These are phyloP conservation scores for Podospora conica DNA, from an alignment of 495 filamentous ascomycete genomes.

Conservation along the genomic window DNA sequence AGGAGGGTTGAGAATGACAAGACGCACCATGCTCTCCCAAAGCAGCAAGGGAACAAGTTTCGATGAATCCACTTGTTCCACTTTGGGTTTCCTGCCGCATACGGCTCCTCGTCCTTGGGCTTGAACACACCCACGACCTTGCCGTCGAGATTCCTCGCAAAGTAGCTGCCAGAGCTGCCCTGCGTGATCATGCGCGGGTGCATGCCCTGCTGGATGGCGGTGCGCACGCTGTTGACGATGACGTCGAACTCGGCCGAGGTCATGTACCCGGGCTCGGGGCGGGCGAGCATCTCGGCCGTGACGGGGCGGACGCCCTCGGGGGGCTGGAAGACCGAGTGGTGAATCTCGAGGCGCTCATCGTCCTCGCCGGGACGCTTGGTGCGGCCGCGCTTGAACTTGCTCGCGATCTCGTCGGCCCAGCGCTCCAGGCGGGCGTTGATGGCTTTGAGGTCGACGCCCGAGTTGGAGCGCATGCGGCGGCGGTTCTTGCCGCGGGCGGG, in stretches of 20 bases:
- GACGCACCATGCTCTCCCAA: slow-evolving; percentile 76
- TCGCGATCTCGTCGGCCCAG: slow-evolving; percentile 98
- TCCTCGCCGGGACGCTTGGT: slow-evolving; percentile 71
- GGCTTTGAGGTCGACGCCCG: slow-evolving; percentile 94
- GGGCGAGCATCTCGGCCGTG: slow-evolving; percentile 65
- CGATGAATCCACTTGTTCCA: slow-evolving; percentile 96
- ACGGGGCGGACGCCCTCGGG: slow-evolving; percentile 76
- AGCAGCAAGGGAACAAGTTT: slow-evolving; percentile 94
- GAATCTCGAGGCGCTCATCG: slow-evolving; percentile 80
- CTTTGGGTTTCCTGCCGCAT: slow-evolving; percentile 84
- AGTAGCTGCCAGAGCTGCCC: slow-evolving; percentile 96
- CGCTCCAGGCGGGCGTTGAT: slow-evolving; percentile 94
- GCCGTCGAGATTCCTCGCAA: slow-evolving; percentile 83
- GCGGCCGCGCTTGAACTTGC: slow-evolving; percentile 84
- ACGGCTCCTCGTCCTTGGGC: slow-evolving; percentile 98
- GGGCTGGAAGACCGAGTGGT: slow-evolving; percentile 92
- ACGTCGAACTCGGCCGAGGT: slow-evolving; percentile 79
- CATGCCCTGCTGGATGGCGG: slow-evolving; percentile 83
- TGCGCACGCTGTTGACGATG: slow-evolving; percentile 80
- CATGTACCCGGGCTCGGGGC: slow-evolving; percentile 48
- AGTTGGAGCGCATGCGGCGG: slow-evolving; percentile 66
- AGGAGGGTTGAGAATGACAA: not conserved
- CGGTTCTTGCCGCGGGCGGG: slow-evolving; percentile 31
- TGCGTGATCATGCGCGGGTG: slow-evolving; percentile 96
- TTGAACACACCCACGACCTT: slow-evolving; percentile 98